These are phyloP conservation scores for Rhodotorula taiwanensis DNA, from an alignment of 768 basidiomycete genomes.

Conservation along the genomic window DNA sequence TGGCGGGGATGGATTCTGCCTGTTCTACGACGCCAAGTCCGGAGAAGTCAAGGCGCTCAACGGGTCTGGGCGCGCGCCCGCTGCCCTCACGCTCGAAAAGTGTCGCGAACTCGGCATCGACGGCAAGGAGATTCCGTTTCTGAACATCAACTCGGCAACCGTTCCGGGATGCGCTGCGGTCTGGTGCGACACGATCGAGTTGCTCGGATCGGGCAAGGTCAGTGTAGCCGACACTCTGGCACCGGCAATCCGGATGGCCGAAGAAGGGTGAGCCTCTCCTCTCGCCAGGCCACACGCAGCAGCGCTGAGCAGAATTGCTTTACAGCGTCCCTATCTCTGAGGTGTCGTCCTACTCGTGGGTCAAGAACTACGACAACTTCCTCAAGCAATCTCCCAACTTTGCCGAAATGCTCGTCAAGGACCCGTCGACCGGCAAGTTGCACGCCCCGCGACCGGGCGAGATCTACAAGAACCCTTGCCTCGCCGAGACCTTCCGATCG, in stretches of 20 bases:
- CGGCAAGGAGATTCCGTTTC: constrained; percentile 63
- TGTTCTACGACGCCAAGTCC: constrained; percentile 78
- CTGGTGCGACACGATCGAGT: constrained; percentile 82
- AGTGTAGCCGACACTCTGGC: constrained; percentile 64
- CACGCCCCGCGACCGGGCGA: constrained; percentile 75
- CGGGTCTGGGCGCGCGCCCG: constrained; percentile 81
- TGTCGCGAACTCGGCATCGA: constrained; percentile 61
- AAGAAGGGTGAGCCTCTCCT: constrained; percentile 61
- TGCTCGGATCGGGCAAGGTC: constrained; percentile 69
- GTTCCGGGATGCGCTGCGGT: constrained; percentile 78
- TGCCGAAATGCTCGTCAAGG: constrained; percentile 68
- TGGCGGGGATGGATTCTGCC: constrained; percentile 47
- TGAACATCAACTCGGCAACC: constrained; percentile 63
- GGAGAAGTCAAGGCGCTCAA: constrained; percentile 82
- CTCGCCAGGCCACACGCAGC: neutral
- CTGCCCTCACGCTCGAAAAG: constrained; percentile 68
- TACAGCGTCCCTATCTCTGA: constrained; percentile 82
- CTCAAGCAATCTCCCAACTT: constrained; percentile 57
- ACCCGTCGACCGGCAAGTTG: constrained; percentile 51
- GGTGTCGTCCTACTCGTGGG: constrained; percentile 55
- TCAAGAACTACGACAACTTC: constrained; percentile 47
- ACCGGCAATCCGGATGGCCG: constrained; percentile 85
- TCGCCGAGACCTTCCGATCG: constrained; percentile 75
- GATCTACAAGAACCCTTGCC: constrained; percentile 52
- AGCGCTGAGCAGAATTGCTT: neutral